Conservation (phyloP, 164 flowering plant species). For the Chimonanthus praecox region DNA sequence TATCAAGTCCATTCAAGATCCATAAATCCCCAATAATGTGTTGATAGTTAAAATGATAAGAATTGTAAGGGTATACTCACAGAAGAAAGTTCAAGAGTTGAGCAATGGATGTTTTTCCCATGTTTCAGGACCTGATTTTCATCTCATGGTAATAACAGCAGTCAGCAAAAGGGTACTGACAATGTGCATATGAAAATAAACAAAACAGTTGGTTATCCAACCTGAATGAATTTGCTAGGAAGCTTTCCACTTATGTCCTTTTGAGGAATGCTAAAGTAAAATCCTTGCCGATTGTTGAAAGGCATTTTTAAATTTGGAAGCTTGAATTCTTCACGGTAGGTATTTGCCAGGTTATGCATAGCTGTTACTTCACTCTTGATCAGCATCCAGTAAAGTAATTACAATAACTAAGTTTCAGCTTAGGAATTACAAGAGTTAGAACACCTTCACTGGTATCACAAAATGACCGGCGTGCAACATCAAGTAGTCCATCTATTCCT, state of each 20-base stretch:
- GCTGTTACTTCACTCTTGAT: constrained; percentile 45
- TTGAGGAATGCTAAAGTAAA: constrained; percentile 85
- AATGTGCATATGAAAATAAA: background rate
- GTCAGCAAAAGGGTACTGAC: background rate
- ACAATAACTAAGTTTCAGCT: constrained; percentile 3
- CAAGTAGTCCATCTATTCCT: constrained; percentile 95
- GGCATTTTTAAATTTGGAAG: constrained; percentile 89
- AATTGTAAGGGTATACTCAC: constrained; percentile 41
- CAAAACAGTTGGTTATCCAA: constrained; percentile 17
- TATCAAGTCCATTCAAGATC: background rate
- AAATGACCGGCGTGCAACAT: constrained; percentile 85
- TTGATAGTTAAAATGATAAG: background rate
- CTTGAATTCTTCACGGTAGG: constrained; percentile 82
- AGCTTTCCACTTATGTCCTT: constrained; percentile 86
- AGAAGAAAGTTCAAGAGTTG: constrained; percentile 91
- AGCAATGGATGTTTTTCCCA: constrained; percentile 91
- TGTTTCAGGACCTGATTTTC: constrained; percentile 74
- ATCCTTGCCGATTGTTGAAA: constrained; percentile 92
- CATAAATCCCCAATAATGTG: background rate
- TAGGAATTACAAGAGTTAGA: constrained; percentile 4
- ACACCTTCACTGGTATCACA: constrained; percentile 99
- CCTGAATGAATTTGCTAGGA: constrained; percentile 95
- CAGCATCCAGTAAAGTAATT: constrained; percentile 7
- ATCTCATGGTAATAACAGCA: background rate
- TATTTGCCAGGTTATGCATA: constrained; percentile 86